Base-by-base conservation (phyloP, 2,329 filamentous ascomycete species). In the Talaromyces islandicus region DNA sequence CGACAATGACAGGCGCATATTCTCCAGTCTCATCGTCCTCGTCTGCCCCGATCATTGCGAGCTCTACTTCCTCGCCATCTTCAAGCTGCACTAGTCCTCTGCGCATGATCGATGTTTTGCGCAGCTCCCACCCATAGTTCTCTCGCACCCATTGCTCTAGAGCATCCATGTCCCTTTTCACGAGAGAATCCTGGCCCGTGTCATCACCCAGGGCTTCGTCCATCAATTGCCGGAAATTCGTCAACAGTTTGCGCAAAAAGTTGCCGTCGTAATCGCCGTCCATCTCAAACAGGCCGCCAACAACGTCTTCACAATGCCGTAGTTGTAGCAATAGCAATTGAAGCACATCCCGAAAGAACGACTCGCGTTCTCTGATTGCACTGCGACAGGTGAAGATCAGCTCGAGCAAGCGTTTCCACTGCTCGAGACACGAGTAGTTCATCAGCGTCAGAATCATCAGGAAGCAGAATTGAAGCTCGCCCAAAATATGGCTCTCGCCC, bases 361-460 rank as follows among this genome's bases (percentile, higher is more conserved):
- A 68, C 30, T 81, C 73, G 2, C 78, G 73, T 24, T 80, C 75
- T 10, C 65, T 60, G 17, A 86, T 76, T 2, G 84, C 84, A 46
- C 68, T 69, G 19, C 75, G 77, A 65, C 82, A 86, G 0, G 84
- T 87, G 55, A 88, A 73, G 7, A 86, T 72, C 25, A 88, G 71
- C 1, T 73, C 73, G 10, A 88, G 71, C 11, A 88, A 64, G 41
- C 85, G 74, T 67, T 85, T 86, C 85, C 85, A 88, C 68, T 88
- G 85, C 68, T 87, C 84, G 3, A 87, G 73, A 66, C 85, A 87
- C 2, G 84, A 86, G 68, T 83, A 86, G 68, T 88, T 88, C 75
- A 85, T 85, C 63, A 88, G 74, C 5, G 84, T 86, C 61, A 88
- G 67, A 2, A 85, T 77, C 81, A 85, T 86, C 10, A 87, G 70